Conservation (phyloP, 805 yeast species). For the Saccharomycopsis guyanensis region DNA sequence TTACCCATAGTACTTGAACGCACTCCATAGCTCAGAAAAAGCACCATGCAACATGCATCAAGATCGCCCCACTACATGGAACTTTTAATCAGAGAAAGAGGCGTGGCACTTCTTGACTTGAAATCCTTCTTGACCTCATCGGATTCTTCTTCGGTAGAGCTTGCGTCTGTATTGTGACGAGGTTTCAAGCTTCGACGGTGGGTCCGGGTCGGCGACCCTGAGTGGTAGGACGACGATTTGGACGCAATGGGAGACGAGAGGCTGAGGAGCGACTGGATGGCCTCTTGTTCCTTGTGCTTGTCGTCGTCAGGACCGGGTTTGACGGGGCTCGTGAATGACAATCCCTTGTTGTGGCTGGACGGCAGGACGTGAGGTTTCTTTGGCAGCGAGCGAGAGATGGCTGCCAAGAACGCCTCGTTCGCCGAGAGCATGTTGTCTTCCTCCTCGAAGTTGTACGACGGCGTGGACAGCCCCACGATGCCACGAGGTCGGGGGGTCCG, state of each 20-base stretch:
- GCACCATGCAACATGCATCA: no score
- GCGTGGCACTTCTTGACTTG: neutral
- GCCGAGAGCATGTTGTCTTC: conserved; percentile 19
- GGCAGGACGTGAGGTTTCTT: no score
- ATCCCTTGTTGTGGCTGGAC: neutral
- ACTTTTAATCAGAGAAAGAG: neutral
- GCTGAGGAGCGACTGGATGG: conserved; percentile 17
- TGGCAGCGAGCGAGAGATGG: conserved; percentile 14
- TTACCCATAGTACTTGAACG: no score
- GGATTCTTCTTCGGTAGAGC: conserved; percentile 14
- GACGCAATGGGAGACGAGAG: conserved; percentile 12
- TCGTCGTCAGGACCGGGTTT: conserved; percentile 8
- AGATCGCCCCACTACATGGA: no score
- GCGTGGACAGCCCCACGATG: neutral
- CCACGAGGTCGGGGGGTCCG: neutral
- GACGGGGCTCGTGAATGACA: neutral
- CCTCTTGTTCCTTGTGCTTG: conserved; percentile 19
- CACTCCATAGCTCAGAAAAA: no score
- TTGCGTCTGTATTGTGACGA: neutral
- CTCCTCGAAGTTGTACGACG: conserved; percentile 16
- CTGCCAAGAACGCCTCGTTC: conserved; percentile 20
- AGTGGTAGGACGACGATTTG: neutral
- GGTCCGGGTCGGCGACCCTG: neutral
- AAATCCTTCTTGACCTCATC: neutral
- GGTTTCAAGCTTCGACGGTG: no score